Conservation (phyloP, 257 asterid species). For the Schizonepeta tenuifolia region DNA sequence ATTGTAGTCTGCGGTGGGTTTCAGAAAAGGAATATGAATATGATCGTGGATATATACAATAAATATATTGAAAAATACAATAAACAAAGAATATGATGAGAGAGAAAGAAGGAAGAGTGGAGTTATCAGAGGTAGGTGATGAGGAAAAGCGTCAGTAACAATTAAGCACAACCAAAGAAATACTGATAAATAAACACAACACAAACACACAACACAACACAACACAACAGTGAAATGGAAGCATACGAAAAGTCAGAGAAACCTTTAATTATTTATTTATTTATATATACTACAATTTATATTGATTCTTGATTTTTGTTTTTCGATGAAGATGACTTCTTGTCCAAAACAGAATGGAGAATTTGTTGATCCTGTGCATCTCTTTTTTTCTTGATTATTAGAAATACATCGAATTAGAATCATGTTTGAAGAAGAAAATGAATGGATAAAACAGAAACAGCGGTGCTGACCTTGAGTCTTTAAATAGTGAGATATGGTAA, state of each 20-base stretch:
- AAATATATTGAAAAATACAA: conserved; percentile 7
- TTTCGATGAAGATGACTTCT: not conserved
- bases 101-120: conserved; percentile 56
- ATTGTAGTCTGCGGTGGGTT: conserved; percentile 45
- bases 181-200: conserved; percentile 24
- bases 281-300: conserved; percentile 6
- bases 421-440: not conserved
- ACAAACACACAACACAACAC: conserved; percentile 42
- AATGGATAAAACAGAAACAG: not conserved
- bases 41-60: conserved; percentile 20
- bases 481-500: conserved; percentile 30
- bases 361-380: not conserved
- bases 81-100: conserved; percentile 36
- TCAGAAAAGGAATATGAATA: conserved; percentile 51
- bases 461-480: not conserved
- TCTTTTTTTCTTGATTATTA: not conserved
- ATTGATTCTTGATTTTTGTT: not conserved
- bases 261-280: not conserved
- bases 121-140: conserved; percentile 80
- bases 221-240: conserved; percentile 57
- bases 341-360: not conserved
- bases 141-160: conserved; percentile 56
- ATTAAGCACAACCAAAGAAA: conserved; percentile 22
- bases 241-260: conserved; percentile 53
- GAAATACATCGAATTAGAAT: no score